Percentiles rank a stretch among this genome's conserved stretches.
Evolutionary conservation across 305 asterid species (phyloP).

Genomic region (Fraxinus baroniana): DNA sequence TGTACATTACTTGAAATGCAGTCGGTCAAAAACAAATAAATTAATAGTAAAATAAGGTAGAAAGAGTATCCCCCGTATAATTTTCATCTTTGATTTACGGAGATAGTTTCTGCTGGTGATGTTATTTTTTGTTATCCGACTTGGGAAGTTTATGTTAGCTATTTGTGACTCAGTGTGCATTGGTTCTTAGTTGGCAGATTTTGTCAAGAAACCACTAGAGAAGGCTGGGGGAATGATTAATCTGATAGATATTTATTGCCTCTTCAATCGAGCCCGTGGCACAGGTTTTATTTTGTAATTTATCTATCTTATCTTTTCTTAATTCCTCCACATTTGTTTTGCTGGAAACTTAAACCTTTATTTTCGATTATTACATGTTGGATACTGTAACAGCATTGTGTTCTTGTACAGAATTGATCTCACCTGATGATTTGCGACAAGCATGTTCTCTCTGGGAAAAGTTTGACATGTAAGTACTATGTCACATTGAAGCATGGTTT

Average conservation of each 20-base stretch:
- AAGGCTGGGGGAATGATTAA: constrained; percentile 95
- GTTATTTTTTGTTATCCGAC: constrained; percentile 1
- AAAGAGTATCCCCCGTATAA: neutral
- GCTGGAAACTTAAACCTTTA: constrained; percentile 4
- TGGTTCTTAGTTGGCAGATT: constrained; percentile 82
- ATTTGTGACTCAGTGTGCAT: constrained; percentile 23
- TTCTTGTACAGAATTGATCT: constrained; percentile 70
- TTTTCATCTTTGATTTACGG: neutral
- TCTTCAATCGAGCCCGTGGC: constrained; percentile 97
- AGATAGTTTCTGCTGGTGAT: neutral
- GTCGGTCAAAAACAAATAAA: neutral
- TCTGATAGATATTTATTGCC: constrained; percentile 87
- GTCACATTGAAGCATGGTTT: constrained; percentile 16
- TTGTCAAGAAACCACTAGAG: constrained; percentile 74
- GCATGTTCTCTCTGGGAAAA: constrained; percentile 96
- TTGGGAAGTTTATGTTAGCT: constrained; percentile 13
- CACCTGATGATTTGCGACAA: constrained; percentile 96
- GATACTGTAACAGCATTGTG: constrained; percentile 13
- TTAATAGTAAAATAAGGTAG: constrained; percentile 7
- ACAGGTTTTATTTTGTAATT: constrained; percentile 55
- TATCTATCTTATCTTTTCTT: constrained; percentile 7
- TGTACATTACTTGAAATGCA: neutral
- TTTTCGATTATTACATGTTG: neutral
- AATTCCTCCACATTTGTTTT: constrained; percentile 5
- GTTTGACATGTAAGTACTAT: constrained; percentile 67